Evolutionary conservation across 305 asterid species (phyloP).

Genomic region (Rubia occidens): DNA sequence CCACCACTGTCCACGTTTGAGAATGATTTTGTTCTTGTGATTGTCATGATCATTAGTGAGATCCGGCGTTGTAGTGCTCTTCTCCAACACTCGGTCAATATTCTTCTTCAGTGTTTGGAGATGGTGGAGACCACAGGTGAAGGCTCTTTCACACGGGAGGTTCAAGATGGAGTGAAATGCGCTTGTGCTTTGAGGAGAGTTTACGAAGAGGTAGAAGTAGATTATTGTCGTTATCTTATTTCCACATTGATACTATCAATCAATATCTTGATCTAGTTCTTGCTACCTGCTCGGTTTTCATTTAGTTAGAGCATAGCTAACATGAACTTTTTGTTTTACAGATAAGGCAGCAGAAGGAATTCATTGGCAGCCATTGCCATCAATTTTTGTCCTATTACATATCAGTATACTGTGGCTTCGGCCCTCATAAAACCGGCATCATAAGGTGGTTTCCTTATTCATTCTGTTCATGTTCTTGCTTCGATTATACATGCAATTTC

Average conservation of each 20-base stretch:
- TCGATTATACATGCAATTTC: neutral
- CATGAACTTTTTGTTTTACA: slow-evolving; percentile 15
- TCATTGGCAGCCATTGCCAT: slow-evolving; percentile 41
- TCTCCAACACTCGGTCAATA: slow-evolving; percentile 66
- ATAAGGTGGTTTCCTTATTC: slow-evolving; percentile 39
- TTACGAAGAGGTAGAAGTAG: slow-evolving; percentile 67
- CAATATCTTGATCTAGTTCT: neutral
- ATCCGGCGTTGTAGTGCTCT: slow-evolving; percentile 52
- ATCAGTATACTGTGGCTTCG: slow-evolving; percentile 74
- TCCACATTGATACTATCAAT: neutral
- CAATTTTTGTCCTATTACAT: slow-evolving; percentile 67
- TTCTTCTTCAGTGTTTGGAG: slow-evolving; percentile 79
- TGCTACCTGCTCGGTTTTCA: too few species aligned
- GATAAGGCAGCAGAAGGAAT: slow-evolving; percentile 84
- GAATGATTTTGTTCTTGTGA: slow-evolving; percentile 15
- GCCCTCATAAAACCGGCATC: slow-evolving; percentile 65
- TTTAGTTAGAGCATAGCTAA: too few species aligned
- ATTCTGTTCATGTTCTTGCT: neutral
- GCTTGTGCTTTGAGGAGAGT: slow-evolving; percentile 78
- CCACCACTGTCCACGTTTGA: slow-evolving; percentile 6
- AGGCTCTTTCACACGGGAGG: slow-evolving; percentile 45
- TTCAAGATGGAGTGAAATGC: slow-evolving; percentile 64
- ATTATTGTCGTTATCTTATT: neutral
- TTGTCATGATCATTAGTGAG: slow-evolving; percentile 38
- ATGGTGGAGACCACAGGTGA: slow-evolving; percentile 31